Evolutionary conservation across 1,284 basidiomycete species (phyloP), one percentile per base, ranked within the genome.

Genomic region (Trichosporon sp.): DNA sequence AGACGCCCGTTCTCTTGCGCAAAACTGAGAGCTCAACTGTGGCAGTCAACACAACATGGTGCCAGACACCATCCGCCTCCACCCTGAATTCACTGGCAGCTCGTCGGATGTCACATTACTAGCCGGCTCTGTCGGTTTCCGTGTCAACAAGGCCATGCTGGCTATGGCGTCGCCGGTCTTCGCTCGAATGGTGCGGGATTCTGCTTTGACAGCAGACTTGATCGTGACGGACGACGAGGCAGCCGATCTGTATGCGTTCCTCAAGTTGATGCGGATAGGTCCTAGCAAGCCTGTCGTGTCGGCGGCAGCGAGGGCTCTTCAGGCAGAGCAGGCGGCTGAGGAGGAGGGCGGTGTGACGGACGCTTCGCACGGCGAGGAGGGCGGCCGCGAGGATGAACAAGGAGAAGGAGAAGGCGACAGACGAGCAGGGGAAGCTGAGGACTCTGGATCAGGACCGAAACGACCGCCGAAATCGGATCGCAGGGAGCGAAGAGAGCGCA

Each of bases 21-120:
- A 7, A 34, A 34, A 34, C n/a, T n/a, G n/a, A n/a, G n/a, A n/a
- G n/a, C n/a, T n/a, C n/a, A n/a, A n/a, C 16, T 19, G 13, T 19
- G n/a, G 16, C 37, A 7, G n/a, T 40, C 37, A 4, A 37, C 16
- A 3, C 25, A 49, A 10, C 23, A 54, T 54, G 49, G 16, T 29
- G 5, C 49, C 49, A 2, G 49, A 54, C 14, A 27, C 25, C 27
- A 54, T 54, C 49, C 25, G 19, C 25, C 49, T 54, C 6, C 49
- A 54, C 27, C 49, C 49, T 27, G 66, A 68, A 31, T 68, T 68
- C 46, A 57, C 58, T 40, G 58, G 60, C 52, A 37, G 56, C 3
- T 6, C 49, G 27, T 64, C 62, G 21, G 66, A 68, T 54, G 64
- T 64, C 4, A 44, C 65, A 8, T 61, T 68, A 44, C 62, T 68